A percentile compares a stretch with the other conserved stretches of the same genome.
Conservation (phyloP, 371 early-diverging fungal genomes). For the Mucor circinelloides region DNA sequence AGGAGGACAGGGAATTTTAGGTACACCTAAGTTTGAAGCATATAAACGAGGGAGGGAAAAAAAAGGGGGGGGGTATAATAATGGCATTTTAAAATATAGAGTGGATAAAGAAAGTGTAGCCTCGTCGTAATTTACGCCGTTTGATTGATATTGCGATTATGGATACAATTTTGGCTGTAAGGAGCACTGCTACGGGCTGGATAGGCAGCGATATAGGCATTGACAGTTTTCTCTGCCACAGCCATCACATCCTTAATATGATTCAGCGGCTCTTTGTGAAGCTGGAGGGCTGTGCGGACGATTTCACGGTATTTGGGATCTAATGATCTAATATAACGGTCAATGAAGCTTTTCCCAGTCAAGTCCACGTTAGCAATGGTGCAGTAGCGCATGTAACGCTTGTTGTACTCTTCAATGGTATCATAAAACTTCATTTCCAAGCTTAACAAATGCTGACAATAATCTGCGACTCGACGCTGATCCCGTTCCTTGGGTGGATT, state of each 20-base stretch:
- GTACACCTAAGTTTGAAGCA: neutral
- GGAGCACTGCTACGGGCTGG: neutral
- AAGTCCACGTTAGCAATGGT: constrained; percentile 43
- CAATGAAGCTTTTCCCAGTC: neutral
- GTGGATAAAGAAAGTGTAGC: no score
- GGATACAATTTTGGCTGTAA: neutral
- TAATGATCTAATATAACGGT: neutral
- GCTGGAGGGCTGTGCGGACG: neutral
- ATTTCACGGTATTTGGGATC: neutral
- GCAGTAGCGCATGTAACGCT: constrained; percentile 19
- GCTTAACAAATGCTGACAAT: neutral
- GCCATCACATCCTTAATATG: neutral
- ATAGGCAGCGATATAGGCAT: neutral
- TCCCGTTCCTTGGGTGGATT: neutral
- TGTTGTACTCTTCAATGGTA: constrained; percentile 17
- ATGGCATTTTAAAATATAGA: neutral
- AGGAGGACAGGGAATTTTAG: neutral
- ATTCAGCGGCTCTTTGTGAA: neutral
- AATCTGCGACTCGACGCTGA: neutral
- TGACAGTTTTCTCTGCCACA: neutral
- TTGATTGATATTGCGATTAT: neutral
- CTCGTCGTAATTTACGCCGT: neutral
- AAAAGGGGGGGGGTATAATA: neutral
- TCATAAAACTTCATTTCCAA: constrained; percentile 14
- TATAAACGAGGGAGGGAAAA: neutral